These are phyloP conservation scores for Caulochytrium protostelioides DNA, from an alignment of 371 early-diverging fungal species.

Conservation along the genomic window DNA sequence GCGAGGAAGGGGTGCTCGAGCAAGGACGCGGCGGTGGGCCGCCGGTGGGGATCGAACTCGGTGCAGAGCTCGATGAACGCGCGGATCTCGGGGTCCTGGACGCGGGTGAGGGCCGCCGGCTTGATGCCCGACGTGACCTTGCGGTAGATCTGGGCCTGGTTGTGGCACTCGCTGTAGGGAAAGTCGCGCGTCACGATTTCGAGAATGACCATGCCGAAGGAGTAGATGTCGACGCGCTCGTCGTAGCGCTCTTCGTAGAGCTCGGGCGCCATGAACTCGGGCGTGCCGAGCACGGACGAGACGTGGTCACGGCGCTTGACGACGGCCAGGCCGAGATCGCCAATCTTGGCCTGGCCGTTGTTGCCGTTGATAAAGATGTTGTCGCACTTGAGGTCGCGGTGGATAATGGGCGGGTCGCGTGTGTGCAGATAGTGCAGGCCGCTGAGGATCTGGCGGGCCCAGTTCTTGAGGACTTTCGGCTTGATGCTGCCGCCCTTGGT, in stretches of 20 bases:
- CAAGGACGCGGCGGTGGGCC: conserved; percentile 24
- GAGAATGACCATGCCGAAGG: conserved; percentile 70
- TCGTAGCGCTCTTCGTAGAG: conserved; percentile 75
- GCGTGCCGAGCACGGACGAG: conserved; percentile 45
- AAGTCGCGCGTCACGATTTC: conserved; percentile 77
- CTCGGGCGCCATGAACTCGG: conserved; percentile 83
- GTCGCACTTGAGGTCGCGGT: conserved; percentile 39
- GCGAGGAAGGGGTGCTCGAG: conserved; percentile 21
- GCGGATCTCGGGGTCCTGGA: conserved; percentile 25
- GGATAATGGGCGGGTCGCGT: conserved; percentile 64
- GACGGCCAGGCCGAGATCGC: conserved; percentile 63
- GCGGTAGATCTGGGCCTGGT: conserved; percentile 65
- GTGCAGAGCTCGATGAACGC: conserved; percentile 35
- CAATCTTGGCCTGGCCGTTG: conserved; percentile 74
- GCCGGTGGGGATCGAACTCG: conserved; percentile 11
- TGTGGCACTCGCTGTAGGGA: conserved; percentile 70
- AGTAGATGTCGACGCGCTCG: conserved; percentile 76
- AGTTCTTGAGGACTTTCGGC: conserved; percentile 53
- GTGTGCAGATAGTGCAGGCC: conserved; percentile 67
- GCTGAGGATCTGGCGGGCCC: conserved; percentile 56
- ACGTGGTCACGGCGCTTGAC: conserved; percentile 35
- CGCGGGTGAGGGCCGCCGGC: conserved; percentile 21
- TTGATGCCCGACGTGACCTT: conserved; percentile 52
- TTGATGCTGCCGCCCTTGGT: conserved; percentile 41
- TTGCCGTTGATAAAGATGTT: conserved; percentile 81